These are phyloP conservation scores for Colletotrichum orbiculare DNA, from an alignment of 2,329 filamentous ascomycete genomes.

Conservation along the genomic window DNA sequence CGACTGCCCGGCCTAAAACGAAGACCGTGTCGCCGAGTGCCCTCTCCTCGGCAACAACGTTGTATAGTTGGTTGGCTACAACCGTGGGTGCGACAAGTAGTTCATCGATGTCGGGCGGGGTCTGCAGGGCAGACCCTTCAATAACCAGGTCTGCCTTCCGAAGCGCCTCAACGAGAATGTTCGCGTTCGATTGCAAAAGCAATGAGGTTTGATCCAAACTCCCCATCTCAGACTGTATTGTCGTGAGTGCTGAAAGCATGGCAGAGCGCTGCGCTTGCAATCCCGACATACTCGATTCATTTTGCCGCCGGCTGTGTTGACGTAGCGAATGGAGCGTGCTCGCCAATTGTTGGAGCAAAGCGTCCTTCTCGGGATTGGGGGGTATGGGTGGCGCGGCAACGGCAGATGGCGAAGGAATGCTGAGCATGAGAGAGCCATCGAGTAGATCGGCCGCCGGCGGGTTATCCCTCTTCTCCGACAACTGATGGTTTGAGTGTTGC, in stretches of 20 bases:
- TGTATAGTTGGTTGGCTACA: slow-evolving; percentile 92
- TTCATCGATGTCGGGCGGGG: slow-evolving; percentile 85
- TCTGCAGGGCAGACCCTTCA: slow-evolving; percentile 74
- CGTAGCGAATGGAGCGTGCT: slow-evolving; percentile 76
- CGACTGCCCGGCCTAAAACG: slow-evolving; percentile 79
- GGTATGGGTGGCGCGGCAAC: slow-evolving; percentile 85
- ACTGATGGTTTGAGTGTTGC: slow-evolving; percentile 40
- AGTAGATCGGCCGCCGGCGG: slow-evolving; percentile 63
- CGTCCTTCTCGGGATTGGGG: slow-evolving; percentile 95
- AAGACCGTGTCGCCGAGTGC: slow-evolving; percentile 90
- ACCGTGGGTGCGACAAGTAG: slow-evolving; percentile 93
- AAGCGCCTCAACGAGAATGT: slow-evolving; percentile 81
- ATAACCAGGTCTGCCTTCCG: slow-evolving; percentile 83
- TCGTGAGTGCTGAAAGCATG: slow-evolving; percentile 75
- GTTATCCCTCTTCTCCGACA: slow-evolving; percentile 37
- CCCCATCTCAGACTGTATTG: slow-evolving; percentile 78
- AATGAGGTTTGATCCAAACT: slow-evolving; percentile 77
- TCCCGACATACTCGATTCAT: slow-evolving; percentile 78
- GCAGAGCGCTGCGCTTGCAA: slow-evolving; percentile 83
- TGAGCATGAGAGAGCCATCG: slow-evolving; percentile 66
- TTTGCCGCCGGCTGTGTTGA: slow-evolving; percentile 75
- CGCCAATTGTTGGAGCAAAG: slow-evolving; percentile 81
- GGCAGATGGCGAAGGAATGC: slow-evolving; percentile 59
- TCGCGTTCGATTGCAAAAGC: slow-evolving; percentile 80
- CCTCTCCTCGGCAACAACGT: slow-evolving; percentile 87